A percentile compares a stretch with the other conserved stretches of the same genome.
These are phyloP conservation scores for Evansstolkia leycettana DNA, from an alignment of 495 filamentous ascomycete genomes.

Conservation along the genomic window DNA sequence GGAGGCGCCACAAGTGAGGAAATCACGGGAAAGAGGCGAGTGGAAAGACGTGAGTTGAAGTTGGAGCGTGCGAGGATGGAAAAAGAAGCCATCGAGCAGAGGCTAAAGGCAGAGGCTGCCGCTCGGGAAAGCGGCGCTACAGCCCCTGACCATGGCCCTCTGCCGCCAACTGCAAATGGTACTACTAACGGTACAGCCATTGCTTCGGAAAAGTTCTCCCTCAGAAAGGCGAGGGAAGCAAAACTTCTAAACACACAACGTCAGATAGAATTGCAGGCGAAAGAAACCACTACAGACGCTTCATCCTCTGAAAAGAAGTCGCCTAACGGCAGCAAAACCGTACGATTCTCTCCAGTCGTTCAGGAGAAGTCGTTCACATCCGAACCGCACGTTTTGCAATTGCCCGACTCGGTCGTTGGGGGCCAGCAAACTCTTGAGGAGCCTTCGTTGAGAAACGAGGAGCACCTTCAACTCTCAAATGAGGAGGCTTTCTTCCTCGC, in stretches of 20 bases:
- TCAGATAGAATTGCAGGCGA: conserved; percentile 9
- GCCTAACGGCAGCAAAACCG: conserved; percentile 39
- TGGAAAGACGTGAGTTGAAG: conserved; percentile 74
- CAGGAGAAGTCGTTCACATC: conserved; percentile 42
- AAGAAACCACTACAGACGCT: conserved; percentile 1
- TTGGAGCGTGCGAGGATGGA: conserved; percentile 79
- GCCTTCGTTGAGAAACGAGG: conserved; percentile 51
- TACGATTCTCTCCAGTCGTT: conserved; percentile 50
- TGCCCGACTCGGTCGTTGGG: conserved; percentile 9
- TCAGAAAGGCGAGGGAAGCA: conserved; percentile 30
- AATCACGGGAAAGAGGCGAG: conserved; percentile 59
- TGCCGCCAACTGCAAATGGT: conserved; percentile 8
- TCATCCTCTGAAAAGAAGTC: conserved; percentile 3
- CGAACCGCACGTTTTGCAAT: conserved; percentile 26
- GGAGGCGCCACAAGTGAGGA: conserved; percentile 63
- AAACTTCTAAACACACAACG: conserved; percentile 16
- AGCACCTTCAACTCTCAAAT: conserved; percentile 79
- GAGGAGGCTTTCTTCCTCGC: conserved; percentile 90
- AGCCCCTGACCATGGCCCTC: conserved; percentile 3
- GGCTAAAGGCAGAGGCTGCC: conserved; percentile 48
- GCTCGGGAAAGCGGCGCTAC: conserved; percentile 15
- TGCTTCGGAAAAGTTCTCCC: conserved; percentile 24
- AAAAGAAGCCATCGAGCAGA: conserved; percentile 63
- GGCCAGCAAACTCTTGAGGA: conserved; percentile 20
- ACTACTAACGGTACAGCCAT: conserved; percentile 9